Evolutionary conservation across 495 filamentous ascomycete genomes (phyloP), one percentile per base, ranked within the genome.

Genomic region (Hypoxylon subgilvum): DNA sequence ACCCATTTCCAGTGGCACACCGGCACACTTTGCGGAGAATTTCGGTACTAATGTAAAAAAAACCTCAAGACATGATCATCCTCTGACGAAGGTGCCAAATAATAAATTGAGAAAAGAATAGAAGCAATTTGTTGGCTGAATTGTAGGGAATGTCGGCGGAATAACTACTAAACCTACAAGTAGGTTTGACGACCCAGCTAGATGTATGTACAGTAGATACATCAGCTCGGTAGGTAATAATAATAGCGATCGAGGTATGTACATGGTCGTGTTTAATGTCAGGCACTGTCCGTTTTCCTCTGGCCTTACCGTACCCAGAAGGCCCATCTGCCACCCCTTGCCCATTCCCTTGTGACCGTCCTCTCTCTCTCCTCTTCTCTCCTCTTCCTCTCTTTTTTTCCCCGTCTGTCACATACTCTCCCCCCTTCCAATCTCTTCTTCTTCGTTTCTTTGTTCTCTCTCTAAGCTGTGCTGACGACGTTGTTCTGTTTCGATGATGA

Each of bases 241-340:
- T 69, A 68, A 69, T 74, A 71, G 57, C 51, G 55, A 55, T 51
- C 57, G 51, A 51, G n/a, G n/a, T n/a, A n/a, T n/a, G n/a, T n/a
- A n/a, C n/a, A n/a, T n/a, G n/a, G n/a, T n/a, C n/a, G n/a, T n/a
- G n/a, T 62, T 56, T 62, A 56, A 39, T 45, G 51, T 56, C 51
- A 56, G 51, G 51, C 45, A 35, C 44, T 56, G 42, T 58, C 51
- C 51, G 52, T 56, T 62, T 50, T 32, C 45, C 51, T 62, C 45
- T 61, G 42, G 50, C 57, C 49, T 45, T 56, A 62, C 58, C 40
- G 51, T 55, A 61, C 58, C 46, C 25, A 73, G 71, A 74, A 70
- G 65, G 64, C 67, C 70, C 73, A 68, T 72, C 73, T 71, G 54
- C 69, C 75, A 76, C 66, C 74, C 68, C 70, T 60, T 69, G 70